Evolutionary conservation across 257 asterid genomes (phyloP), one percentile per base, ranked within the genome.

Genomic region (Anisodus acutangulus): DNA sequence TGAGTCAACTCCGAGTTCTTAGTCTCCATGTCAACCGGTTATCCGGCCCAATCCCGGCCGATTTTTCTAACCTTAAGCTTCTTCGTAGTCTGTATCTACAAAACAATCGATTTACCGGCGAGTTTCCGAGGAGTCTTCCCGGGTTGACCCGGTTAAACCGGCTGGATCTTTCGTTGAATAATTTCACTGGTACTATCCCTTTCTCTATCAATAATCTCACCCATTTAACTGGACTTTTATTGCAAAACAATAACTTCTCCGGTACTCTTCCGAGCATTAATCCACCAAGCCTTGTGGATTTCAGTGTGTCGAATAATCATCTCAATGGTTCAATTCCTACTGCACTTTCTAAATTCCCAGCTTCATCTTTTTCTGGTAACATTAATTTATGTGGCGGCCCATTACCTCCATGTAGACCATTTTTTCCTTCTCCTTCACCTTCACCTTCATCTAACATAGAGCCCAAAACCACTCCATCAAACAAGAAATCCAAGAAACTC

Each of bases 281-380:
- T 22, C 89, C 90, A 3, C 86, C 91, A 1, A 58, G 81, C 43
- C 89, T 97, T 45, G 82, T 11, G n/a, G 78, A 86, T 31, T 95
- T 97, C 81, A 84, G 87, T 81, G 97, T 93, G 43, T 86, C 98
- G 3, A 86, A 88, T 74, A 97, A 97, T 85, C 93, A 83, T 5
- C 94, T 97, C 60, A 97, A 93, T 71, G 99, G 99, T 22, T 97
- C 98, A 37, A 89, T 97, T 78, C 99, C 99, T 8, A 35, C 84
- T 16, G 87, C 93, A 3, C 90, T 93, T 2, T 86, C 97, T 0
- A 90, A 39, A 49, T 97, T 93, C 72, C 95, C 95, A 17, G 78
- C 84, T 0, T 80, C 98, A 0, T 78, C 99, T 22, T 96, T 96
- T 15, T 68, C 97, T 1, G 94, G 97, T 12, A 97, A 97, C 85